Conservation (phyloP, 2,329 filamentous ascomycete species). For the Cladophialophora psammophila region DNA sequence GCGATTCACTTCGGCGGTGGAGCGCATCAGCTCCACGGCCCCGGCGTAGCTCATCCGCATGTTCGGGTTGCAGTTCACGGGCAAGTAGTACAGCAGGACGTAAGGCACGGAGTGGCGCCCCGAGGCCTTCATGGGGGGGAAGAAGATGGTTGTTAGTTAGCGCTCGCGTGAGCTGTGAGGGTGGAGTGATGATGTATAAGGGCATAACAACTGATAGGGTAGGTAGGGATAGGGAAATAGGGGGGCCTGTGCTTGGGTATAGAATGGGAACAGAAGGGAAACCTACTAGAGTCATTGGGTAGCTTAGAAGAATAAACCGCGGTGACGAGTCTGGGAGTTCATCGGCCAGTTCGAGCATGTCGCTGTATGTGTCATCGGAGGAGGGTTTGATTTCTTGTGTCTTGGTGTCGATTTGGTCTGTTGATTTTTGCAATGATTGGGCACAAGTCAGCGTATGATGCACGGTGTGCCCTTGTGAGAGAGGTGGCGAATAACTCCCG, state of each 20-base stretch:
- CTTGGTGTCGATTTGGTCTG: conserved; percentile 81
- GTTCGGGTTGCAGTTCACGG: conserved; percentile 86
- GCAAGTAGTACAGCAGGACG: conserved; percentile 92
- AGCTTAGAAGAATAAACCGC: conserved; percentile 87
- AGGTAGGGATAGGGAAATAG: too few relatives aligned
- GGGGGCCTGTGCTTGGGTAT: too few relatives aligned
- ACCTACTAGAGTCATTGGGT: conserved; percentile 83
- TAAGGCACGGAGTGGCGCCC: conserved; percentile 90
- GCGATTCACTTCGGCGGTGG: conserved; percentile 85
- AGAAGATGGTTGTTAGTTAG: neutral
- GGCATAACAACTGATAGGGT: neutral
- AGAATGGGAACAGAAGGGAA: neutral
- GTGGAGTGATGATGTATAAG: neutral
- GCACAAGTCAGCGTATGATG: neutral
- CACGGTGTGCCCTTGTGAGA: neutral
- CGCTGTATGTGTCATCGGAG: conserved; percentile 80
- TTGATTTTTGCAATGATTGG: neutral
- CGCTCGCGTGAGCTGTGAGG: neutral
- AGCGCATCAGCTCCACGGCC: conserved; percentile 94
- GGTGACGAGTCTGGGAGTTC: conserved; percentile 93
- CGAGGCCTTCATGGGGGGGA: conserved; percentile 64
- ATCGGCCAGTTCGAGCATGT: conserved; percentile 80
- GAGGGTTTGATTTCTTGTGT: conserved; percentile 88
- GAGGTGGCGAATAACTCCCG: neutral
- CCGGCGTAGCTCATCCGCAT: conserved; percentile 93